Evolutionary conservation across 768 basidiomycete species (phyloP).

Genomic region (Auricularia auricula-judae): DNA sequence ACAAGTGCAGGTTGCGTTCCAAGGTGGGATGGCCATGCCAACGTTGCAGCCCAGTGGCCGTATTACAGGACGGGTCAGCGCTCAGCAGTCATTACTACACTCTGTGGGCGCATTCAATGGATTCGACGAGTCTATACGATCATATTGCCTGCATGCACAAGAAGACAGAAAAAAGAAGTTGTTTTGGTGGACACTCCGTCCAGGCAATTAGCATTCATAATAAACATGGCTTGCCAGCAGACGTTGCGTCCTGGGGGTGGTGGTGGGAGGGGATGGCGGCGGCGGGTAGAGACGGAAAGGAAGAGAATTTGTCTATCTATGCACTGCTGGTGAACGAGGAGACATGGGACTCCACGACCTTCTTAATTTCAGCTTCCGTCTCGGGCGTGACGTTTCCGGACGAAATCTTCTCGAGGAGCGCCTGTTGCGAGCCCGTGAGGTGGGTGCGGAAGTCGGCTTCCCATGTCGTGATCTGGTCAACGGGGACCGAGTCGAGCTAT

Average conservation of each 20-base stretch:
- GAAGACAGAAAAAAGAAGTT: not conserved
- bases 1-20: too few relatives aligned
- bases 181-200: not conserved
- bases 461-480: conserved; percentile 90
- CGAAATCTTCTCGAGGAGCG: conserved; percentile 77
- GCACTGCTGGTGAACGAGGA: conserved; percentile 40
- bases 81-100: too few relatives aligned
- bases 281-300: not conserved
- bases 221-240: not conserved
- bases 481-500: conserved; percentile 88
- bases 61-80: too few relatives aligned
- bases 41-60: not conserved
- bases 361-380: conserved; percentile 91
- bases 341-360: conserved; percentile 84
- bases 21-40: too few relatives aligned
- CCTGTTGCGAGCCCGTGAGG: conserved; percentile 58
- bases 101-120: too few relatives aligned
- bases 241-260: not conserved
- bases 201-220: not conserved
- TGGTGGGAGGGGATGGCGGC: not conserved
- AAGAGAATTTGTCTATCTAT: not conserved
- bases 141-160: not conserved
- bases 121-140: too few relatives aligned
- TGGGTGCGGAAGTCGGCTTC: conserved; percentile 87
- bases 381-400: conserved; percentile 78